These are phyloP conservation scores for Dryadomyces quercus-mongolicae DNA, from an alignment of 2,329 filamentous ascomycete species.

Conservation along the genomic window DNA sequence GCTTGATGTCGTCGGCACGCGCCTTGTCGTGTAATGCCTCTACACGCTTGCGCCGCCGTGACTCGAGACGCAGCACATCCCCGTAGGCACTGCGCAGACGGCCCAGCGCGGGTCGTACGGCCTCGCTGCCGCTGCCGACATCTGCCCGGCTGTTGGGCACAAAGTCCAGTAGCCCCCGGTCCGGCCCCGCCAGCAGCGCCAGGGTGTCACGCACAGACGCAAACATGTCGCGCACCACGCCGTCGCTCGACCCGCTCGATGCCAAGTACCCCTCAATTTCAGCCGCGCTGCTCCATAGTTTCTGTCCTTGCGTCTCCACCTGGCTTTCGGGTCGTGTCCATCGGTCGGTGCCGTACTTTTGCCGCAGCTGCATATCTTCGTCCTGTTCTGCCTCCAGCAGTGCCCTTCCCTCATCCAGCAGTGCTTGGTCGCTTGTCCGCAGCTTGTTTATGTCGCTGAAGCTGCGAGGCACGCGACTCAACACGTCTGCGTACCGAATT, in stretches of 20 bases:
- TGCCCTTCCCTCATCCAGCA: constrained; percentile 75
- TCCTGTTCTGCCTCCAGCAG: constrained; percentile 68
- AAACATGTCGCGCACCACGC: constrained; percentile 64
- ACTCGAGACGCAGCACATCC: constrained; percentile 75
- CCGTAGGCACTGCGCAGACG: constrained; percentile 70
- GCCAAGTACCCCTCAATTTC: constrained; percentile 85
- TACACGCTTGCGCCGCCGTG: constrained; percentile 64
- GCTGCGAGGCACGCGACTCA: constrained; percentile 63
- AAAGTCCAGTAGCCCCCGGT: constrained; percentile 72
- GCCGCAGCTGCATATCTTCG: constrained; percentile 66
- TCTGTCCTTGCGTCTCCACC: constrained; percentile 50
- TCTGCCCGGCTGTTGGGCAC: constrained; percentile 73
- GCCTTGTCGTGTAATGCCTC: constrained; percentile 69
- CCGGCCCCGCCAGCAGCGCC: constrained; percentile 63
- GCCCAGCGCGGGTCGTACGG: constrained; percentile 67
- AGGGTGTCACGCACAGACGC: constrained; percentile 64
- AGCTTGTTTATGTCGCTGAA: constrained; percentile 86
- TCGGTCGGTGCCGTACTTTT: constrained; percentile 74
- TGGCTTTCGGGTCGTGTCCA: constrained; percentile 65
- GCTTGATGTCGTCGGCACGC: constrained; percentile 78
- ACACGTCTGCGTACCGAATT: constrained; percentile 78
- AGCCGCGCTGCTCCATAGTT: constrained; percentile 60
- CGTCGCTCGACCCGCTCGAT: constrained; percentile 42
- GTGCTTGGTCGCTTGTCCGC: constrained; percentile 62
- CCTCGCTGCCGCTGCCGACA: constrained; percentile 58